Evolutionary conservation across 768 basidiomycete species (phyloP), one percentile per base, ranked within the genome.

Genomic region (Suillus tomentosus): DNA sequence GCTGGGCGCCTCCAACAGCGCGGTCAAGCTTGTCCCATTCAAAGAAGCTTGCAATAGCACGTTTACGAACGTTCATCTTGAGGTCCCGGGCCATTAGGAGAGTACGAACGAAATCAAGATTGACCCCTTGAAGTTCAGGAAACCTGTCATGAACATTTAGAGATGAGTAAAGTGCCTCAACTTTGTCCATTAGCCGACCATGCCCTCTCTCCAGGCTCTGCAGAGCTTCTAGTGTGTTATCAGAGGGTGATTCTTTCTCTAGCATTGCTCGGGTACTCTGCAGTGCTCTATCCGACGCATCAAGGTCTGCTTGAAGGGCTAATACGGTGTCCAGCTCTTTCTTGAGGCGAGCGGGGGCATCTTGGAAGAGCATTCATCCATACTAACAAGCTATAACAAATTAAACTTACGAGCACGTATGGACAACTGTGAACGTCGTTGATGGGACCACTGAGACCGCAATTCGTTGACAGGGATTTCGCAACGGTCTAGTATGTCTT

Each of bases 311-410:
- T 61, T 79, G 78, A 0, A 80, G 69, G 4, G 47, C 61, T 0
- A 80, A 62, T 0, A 80, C 64, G 0, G 65, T 64, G 51, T 79
- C 72, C 0, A 80, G 64, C 42, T 79, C 77, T 43, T 75, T 75
- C 40, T 76, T 77, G 3, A 80, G 65, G 2, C 68, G 59, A 0
- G 45, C 63, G 1, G 76, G 77, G 0, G 73, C 71, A 51, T 51
- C 50, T 51, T 50, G 7, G 13, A 15, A 15, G 13, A 27, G 1
- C 48, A 3, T 15, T 50, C 2, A 48, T 22, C 11, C 22, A 48
- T 24, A 48, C 22, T 48, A 4, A 48, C 2, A 4, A 40, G 14
- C 14, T 40, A 40, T 40, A 5, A 40, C 22, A 13, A 13, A 48
- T 48, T 24, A 9, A 47, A 50, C 48, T 53, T 27, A 66, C 37